Percentiles rank a stretch among this genome's conserved stretches.
Conservation (phyloP, 345 rosid species). For the Theobroma cacao region DNA sequence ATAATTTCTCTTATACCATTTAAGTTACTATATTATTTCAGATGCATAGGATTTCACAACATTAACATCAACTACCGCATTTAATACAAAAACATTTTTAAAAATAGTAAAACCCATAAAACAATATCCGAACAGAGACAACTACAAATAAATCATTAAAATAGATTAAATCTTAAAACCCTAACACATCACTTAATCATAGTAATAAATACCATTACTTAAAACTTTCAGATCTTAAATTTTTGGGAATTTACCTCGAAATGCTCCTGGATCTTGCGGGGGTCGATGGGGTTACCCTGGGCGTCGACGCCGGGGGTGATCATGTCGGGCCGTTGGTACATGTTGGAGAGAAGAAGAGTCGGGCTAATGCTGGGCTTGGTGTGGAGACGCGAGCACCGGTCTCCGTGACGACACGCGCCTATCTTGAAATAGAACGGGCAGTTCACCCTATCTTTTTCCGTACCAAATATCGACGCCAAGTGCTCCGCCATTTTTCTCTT, state of each 20-base stretch:
- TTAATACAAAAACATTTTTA: too few relatives aligned
- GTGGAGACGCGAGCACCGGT: conserved; percentile 79
- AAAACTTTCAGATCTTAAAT: neutral
- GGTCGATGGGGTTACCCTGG: conserved; percentile 50
- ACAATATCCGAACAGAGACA: neutral
- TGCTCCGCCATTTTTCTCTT: conserved; percentile 54
- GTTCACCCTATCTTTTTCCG: conserved; percentile 83
- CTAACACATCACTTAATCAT: neutral
- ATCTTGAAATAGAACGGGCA: conserved; percentile 88
- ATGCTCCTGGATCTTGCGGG: conserved; percentile 57
- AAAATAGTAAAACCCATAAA: too few relatives aligned
- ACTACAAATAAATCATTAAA: neutral
- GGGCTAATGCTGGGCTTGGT: conserved; percentile 75
- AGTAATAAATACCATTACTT: neutral
- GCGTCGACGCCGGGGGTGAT: conserved; percentile 62
- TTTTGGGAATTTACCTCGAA: conserved; percentile 38
- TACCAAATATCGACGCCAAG: conserved; percentile 77
- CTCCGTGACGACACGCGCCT: conserved; percentile 76
- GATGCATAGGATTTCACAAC: too few relatives aligned
- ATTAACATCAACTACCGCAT: too few relatives aligned
- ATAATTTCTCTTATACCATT: neutral
- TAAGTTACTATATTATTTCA: too few relatives aligned
- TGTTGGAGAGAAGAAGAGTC: conserved; percentile 69
- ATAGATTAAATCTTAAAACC: neutral
- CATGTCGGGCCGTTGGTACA: conserved; percentile 82